These are phyloP conservation scores for Vachellia collinsii DNA, from an alignment of 306 rosid species.

Conservation along the genomic window DNA sequence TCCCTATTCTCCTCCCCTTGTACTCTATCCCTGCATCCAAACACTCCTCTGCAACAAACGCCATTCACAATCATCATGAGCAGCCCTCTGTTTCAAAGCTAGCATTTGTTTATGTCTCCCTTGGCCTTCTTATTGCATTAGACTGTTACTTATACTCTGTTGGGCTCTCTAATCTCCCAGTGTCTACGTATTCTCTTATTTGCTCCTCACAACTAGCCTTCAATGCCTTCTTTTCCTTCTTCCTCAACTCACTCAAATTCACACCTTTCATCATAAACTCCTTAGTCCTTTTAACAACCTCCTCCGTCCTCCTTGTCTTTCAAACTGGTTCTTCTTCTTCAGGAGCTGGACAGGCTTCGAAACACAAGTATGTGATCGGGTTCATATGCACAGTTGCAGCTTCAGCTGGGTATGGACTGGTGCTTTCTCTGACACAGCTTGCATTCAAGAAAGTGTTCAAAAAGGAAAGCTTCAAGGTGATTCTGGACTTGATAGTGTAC, in stretches of 20 bases:
- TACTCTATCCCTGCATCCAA: slow-evolving; percentile 33
- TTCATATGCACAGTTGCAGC: slow-evolving; percentile 48
- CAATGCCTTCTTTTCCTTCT: slow-evolving; percentile 48
- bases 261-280: slow-evolving; percentile 55
- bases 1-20: slow-evolving; percentile 45
- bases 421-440: slow-evolving; percentile 47
- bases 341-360: not conserved
- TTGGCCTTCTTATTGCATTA: too few relatives aligned
- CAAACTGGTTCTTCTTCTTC: slow-evolving; percentile 23
- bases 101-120: too few relatives aligned
- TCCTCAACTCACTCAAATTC: slow-evolving; percentile 56
- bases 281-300: slow-evolving; percentile 55
- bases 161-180: too few relatives aligned
- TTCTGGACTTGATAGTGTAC: slow-evolving; percentile 47
- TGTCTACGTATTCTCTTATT: too few relatives aligned
- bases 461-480: slow-evolving; percentile 33
- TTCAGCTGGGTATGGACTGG: slow-evolving; percentile 49
- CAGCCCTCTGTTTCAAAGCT: too few relatives aligned
- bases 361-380: slow-evolving; percentile 33
- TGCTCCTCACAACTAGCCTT: too few relatives aligned
- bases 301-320: slow-evolving; percentile 44
- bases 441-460: slow-evolving; percentile 41
- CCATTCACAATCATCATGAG: too few relatives aligned
- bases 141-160: too few relatives aligned
- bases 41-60: not conserved